Evolutionary conservation across 352 stramenopile genomes (phyloP).

Genomic region (Pythium plurisporium): DNA sequence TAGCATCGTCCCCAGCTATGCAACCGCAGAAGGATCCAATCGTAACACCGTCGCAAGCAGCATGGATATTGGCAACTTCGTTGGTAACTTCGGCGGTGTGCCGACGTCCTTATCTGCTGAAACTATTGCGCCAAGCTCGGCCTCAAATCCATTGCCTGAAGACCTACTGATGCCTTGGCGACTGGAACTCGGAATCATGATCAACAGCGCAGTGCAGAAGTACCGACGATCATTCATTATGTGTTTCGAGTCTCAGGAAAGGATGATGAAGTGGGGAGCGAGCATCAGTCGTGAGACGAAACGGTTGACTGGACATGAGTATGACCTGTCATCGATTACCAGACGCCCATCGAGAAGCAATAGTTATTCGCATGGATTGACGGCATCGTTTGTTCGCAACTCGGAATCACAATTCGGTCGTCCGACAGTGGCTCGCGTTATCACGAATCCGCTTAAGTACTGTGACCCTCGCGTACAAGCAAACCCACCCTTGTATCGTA

Average conservation of each 20-base stretch:
- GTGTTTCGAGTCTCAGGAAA: conserved; percentile 69
- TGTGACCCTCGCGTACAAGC: conserved; percentile 47
- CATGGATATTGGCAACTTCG: conserved; percentile 1
- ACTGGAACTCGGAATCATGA: conserved; percentile 64
- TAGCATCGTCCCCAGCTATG: conserved; percentile 67
- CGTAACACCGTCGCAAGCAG: not conserved
- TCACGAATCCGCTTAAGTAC: conserved; percentile 79
- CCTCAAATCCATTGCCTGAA: conserved; percentile 4
- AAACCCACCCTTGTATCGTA: conserved; percentile 54
- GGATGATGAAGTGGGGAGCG: conserved; percentile 87
- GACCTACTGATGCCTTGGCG: conserved; percentile 73
- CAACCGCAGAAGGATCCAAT: conserved; percentile 30
- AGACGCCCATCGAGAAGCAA: conserved; percentile 57
- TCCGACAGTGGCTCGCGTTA: conserved; percentile 58
- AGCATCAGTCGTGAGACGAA: conserved; percentile 73
- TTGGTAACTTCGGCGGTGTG: conserved; percentile 19
- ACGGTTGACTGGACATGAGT: conserved; percentile 74
- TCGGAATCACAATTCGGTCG: conserved; percentile 57
- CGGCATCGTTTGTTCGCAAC: conserved; percentile 25
- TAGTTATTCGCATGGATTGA: conserved; percentile 42
- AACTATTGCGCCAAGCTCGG: not conserved
- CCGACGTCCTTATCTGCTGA: not conserved
- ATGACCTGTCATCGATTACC: conserved; percentile 73
- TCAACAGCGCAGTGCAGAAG: conserved; percentile 49
- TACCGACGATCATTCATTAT: conserved; percentile 77